A percentile compares a stretch with the other conserved stretches of the same genome.
Evolutionary conservation across 768 basidiomycete genomes (phyloP).

Genomic region (Cystobasidium tubakii): DNA sequence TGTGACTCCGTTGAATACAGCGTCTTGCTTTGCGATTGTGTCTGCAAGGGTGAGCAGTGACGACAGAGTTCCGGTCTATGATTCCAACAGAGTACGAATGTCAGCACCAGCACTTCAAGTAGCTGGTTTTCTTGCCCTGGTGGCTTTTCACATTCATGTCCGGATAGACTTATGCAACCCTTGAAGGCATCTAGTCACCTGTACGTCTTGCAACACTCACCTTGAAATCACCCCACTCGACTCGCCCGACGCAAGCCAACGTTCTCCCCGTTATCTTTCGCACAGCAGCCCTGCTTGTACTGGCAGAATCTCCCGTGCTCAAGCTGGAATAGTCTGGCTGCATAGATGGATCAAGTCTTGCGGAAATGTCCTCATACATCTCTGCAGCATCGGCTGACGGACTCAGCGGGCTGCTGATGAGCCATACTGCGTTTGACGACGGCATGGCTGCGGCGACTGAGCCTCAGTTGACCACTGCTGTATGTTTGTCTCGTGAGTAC

Average conservation of each 20-base stretch:
- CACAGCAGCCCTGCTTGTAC: background rate
- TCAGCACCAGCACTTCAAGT: too few species aligned
- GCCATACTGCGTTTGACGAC: slow-evolving; percentile 36
- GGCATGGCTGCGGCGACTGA: slow-evolving; percentile 2
- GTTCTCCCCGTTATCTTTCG: slow-evolving; percentile 7
- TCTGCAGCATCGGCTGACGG: slow-evolving; percentile 39
- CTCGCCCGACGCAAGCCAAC: background rate
- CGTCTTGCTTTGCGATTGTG: slow-evolving; percentile 83
- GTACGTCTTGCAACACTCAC: background rate
- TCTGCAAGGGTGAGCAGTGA: slow-evolving; percentile 81
- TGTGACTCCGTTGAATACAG: slow-evolving; percentile 75
- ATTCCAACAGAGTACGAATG: background rate
- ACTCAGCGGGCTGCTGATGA: slow-evolving; percentile 38
- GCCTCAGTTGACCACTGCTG: background rate
- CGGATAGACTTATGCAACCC: background rate
- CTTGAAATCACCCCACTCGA: slow-evolving; percentile 23
- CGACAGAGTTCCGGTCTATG: slow-evolving; percentile 87
- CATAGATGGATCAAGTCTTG: slow-evolving; percentile 37
- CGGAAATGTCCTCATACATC: slow-evolving; percentile 40
- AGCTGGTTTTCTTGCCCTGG: too few species aligned
- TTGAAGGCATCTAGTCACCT: background rate
- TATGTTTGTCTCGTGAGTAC: too few species aligned
- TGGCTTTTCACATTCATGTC: too few species aligned
- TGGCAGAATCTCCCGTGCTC: slow-evolving; percentile 42
- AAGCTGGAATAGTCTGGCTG: slow-evolving; percentile 30